A percentile compares a stretch with the other conserved stretches of the same genome.
These are phyloP conservation scores for Panellus pusillus DNA, from an alignment of 768 basidiomycete species.

Conservation along the genomic window DNA sequence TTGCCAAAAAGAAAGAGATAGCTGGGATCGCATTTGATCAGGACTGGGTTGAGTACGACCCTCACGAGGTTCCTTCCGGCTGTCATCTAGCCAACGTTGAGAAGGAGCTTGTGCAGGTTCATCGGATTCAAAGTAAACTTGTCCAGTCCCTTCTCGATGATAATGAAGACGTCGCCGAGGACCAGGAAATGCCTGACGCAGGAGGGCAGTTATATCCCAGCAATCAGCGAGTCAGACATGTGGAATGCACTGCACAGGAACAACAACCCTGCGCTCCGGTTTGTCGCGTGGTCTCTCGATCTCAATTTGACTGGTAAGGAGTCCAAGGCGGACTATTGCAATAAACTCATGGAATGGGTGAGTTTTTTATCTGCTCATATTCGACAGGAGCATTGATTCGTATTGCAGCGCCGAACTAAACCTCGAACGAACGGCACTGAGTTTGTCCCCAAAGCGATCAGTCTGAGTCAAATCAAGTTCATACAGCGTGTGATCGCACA, in stretches of 20 bases:
- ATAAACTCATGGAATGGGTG: conserved; percentile 17
- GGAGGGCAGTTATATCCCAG: conserved; percentile 6
- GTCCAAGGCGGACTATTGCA: conserved; percentile 11
- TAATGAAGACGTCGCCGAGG: conserved; percentile 1
- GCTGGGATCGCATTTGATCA: conserved; percentile 10
- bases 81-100: conserved; percentile 6
- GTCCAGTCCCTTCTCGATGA: conserved; percentile 5
- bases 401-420: conserved; percentile 13
- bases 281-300: conserved; percentile 8
- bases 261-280: conserved; percentile 11
- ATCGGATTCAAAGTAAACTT: conserved; percentile 11
- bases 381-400: conserved; percentile 5
- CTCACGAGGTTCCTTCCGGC: conserved; percentile 5
- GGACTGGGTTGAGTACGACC: conserved; percentile 16
- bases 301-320: neutral
- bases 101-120: neutral
- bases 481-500: conserved; percentile 14
- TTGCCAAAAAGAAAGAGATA: conserved; percentile 14
- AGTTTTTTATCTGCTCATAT: conserved; percentile 5
- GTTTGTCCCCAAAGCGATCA: conserved; percentile 15
- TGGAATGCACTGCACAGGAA: neutral
- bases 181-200: conserved; percentile 13
- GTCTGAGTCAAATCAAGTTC: conserved; percentile 16
- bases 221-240: conserved; percentile 5
- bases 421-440: conserved; percentile 3